A percentile compares a stretch with the other conserved stretches of the same genome.
These are phyloP conservation scores for Cercis canadensis DNA, from an alignment of 306 rosid species.

Conservation along the genomic window DNA sequence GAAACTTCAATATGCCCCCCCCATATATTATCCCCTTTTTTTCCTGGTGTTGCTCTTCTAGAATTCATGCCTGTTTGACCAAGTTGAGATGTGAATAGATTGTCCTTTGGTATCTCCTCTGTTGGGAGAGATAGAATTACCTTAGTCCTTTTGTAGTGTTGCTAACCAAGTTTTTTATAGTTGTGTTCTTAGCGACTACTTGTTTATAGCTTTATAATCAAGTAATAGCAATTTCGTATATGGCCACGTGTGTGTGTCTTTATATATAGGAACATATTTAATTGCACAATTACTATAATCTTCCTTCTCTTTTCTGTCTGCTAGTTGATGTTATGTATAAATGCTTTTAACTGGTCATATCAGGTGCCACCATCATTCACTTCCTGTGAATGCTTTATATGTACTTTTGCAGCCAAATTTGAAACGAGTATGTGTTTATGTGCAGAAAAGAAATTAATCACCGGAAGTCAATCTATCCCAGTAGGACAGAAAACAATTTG, in stretches of 20 bases:
- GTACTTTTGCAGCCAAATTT: conserved; percentile 14
- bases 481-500: conserved; percentile 51
- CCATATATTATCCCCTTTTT: not conserved
- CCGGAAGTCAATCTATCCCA: conserved; percentile 52
- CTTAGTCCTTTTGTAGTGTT: not conserved
- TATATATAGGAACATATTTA: conserved; percentile 6
- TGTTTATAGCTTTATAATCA: not conserved
- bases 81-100: not conserved
- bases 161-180: no score
- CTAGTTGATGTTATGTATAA: not conserved
- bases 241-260: conserved; percentile 4
- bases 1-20: not conserved
- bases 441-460: conserved; percentile 74
- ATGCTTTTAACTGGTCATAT: not conserved
- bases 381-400: no score
- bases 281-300: not conserved
- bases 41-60: not conserved
- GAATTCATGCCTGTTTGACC: not conserved
- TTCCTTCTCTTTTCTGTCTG: not conserved
- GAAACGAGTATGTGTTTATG: conserved; percentile 25
- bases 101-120: not conserved
- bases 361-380: no score
- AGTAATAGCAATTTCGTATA: conserved; percentile 4
- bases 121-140: no score
- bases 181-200: no score